A percentile compares a stretch with the other conserved stretches of the same genome.
Conservation (phyloP, 1,284 basidiomycete genomes). For the Sphagnurus paluster region DNA sequence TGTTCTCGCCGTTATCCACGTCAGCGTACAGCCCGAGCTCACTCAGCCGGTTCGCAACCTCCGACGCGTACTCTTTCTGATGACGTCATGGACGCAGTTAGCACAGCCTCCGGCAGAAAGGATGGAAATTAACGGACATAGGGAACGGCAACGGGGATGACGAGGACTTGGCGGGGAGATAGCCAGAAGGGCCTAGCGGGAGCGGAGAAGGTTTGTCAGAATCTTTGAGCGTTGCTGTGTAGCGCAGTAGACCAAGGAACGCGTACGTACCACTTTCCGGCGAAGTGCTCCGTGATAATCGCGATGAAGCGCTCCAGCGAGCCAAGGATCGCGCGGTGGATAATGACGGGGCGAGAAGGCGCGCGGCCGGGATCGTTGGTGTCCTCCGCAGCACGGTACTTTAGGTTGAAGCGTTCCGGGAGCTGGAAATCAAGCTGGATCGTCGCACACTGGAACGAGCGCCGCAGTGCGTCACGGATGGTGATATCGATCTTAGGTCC, state of each 20-base stretch:
- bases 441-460: constrained; percentile 98
- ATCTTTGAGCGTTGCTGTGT: neutral
- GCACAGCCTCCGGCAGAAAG: constrained; percentile 10
- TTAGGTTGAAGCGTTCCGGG: constrained; percentile 96
- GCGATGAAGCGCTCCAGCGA: constrained; percentile 96
- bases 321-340: constrained; percentile 96
- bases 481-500: constrained; percentile 99
- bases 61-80: constrained; percentile 88
- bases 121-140: constrained; percentile 58
- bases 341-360: constrained; percentile 89
- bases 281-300: constrained; percentile 97
- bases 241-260: neutral
- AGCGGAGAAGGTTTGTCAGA: neutral
- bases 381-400: constrained; percentile 82
- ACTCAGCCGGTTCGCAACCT: constrained; percentile 72
- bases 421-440: constrained; percentile 99
- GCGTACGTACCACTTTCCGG: constrained; percentile 88
- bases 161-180: constrained; percentile 90
- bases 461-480: constrained; percentile 88
- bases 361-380: constrained; percentile 56
- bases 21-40: constrained; percentile 84
- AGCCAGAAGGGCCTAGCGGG: constrained; percentile 87
- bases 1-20: constrained; percentile 91
- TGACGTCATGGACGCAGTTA: constrained; percentile 14
- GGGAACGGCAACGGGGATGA: constrained; percentile 90